Conservation (phyloP, 75 land plant genomes). For the Cryptomeria japonica region DNA sequence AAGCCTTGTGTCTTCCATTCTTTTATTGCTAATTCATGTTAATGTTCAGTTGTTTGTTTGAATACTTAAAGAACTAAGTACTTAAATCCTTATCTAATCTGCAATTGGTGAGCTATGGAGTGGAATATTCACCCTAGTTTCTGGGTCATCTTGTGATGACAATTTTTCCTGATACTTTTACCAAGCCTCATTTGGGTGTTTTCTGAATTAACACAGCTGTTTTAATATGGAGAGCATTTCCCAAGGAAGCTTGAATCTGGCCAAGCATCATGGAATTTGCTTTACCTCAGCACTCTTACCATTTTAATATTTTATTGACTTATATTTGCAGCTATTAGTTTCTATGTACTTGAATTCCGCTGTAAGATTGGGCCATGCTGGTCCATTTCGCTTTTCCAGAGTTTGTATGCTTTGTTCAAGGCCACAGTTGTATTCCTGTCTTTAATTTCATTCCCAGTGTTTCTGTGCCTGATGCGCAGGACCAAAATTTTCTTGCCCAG, state of each 20-base stretch:
- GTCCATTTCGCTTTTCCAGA: background rate
- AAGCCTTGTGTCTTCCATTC: too few relatives aligned
- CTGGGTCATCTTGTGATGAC: background rate
- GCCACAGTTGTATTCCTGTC: background rate
- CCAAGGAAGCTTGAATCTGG: background rate
- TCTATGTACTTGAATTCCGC: background rate
- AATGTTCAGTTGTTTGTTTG: too few relatives aligned
- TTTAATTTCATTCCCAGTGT: background rate
- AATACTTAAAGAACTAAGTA: too few relatives aligned
- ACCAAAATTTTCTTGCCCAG: background rate
- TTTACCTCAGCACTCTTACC: background rate
- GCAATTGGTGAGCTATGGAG: too few relatives aligned
- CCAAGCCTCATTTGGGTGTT: background rate
- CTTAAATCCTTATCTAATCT: too few relatives aligned
- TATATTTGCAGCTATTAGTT: background rate
- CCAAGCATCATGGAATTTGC: background rate
- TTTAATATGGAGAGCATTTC: background rate
- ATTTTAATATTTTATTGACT: too few relatives aligned
- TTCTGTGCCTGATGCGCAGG: background rate
- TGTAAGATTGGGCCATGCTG: background rate
- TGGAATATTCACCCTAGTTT: too few relatives aligned
- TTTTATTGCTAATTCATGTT: too few relatives aligned
- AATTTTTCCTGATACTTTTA: background rate
- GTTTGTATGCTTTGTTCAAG: background rate
- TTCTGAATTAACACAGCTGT: background rate